phyloP scores from a whole-genome alignment of 306 rosid species.

The Ormosia semicastrata region DNA sequence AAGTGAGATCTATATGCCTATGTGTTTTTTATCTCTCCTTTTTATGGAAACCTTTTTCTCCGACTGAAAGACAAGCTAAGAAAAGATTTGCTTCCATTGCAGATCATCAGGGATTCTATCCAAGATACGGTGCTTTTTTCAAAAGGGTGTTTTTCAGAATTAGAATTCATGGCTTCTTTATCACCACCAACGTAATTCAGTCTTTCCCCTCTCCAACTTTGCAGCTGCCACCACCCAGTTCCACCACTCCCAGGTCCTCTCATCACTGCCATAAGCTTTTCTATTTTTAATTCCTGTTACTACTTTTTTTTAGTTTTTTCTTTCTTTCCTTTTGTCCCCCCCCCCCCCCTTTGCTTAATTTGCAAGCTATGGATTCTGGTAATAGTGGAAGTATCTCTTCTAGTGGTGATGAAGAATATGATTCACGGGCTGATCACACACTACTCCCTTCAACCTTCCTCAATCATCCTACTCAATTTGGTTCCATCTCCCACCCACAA shows the following conservation, averaged over 20 bases:
- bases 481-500: constrained; percentile 40
- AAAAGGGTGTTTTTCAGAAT: constrained; percentile 15
- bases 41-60: constrained; percentile 43
- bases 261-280: background rate
- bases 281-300: background rate
- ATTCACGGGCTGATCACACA: constrained; percentile 47
- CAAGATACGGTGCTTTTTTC: constrained; percentile 33
- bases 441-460: constrained; percentile 34
- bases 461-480: constrained; percentile 32
- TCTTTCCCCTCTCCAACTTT: background rate
- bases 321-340: background rate
- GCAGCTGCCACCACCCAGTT: constrained; percentile 29
- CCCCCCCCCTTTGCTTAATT: constrained; percentile 31
- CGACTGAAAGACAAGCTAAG: constrained; percentile 54
- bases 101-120: constrained; percentile 48
- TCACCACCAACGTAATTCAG: constrained; percentile 4
- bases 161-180: constrained; percentile 2
- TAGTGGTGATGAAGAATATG: constrained; percentile 86
- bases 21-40: constrained; percentile 51
- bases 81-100: constrained; percentile 60
- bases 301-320: background rate
- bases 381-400: constrained; percentile 88
- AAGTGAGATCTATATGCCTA: constrained; percentile 37
- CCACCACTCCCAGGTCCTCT: constrained; percentile 35
- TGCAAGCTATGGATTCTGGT: constrained; percentile 78